Evolutionary conservation across 2,329 filamentous ascomycete species (phyloP).

Genomic region (Aureobasidium sp.): DNA sequence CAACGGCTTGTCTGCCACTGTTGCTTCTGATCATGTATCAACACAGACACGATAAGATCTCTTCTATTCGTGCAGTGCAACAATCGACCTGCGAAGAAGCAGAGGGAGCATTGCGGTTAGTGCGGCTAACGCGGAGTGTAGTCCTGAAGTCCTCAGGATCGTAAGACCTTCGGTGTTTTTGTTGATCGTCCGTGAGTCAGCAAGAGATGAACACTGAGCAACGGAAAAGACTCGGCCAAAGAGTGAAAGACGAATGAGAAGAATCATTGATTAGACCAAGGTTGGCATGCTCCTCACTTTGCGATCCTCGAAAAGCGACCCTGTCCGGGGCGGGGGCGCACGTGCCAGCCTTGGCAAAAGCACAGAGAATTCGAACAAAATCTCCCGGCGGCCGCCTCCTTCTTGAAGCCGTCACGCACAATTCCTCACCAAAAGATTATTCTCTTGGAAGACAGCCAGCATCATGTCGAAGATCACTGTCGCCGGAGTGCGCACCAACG

Average conservation of each 20-base stretch:
- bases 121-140: not conserved
- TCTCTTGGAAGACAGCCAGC: slow-evolving; percentile 42
- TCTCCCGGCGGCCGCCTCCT: not conserved
- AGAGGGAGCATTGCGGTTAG: not conserved
- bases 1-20: not conserved
- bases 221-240: not conserved
- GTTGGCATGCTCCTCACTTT: not conserved
- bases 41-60: not conserved
- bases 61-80: not conserved
- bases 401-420: slow-evolving; percentile 6
- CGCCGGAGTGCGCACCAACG: slow-evolving; percentile 92
- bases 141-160: not conserved
- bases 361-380: not conserved
- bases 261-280: not conserved
- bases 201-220: not conserved
- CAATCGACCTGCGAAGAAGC: not conserved
- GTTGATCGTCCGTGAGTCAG: not conserved
- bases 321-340: not conserved
- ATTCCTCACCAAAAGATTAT: slow-evolving; percentile 27
- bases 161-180: not conserved
- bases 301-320: not conserved
- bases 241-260: not conserved
- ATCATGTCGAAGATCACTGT: slow-evolving; percentile 68
- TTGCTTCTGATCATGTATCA: not conserved
- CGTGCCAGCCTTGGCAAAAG: not conserved